Evolutionary conservation across 2,329 filamentous ascomycete species (phyloP), one percentile per base, ranked within the genome.

Genomic region (Colletotrichum costaricense): DNA sequence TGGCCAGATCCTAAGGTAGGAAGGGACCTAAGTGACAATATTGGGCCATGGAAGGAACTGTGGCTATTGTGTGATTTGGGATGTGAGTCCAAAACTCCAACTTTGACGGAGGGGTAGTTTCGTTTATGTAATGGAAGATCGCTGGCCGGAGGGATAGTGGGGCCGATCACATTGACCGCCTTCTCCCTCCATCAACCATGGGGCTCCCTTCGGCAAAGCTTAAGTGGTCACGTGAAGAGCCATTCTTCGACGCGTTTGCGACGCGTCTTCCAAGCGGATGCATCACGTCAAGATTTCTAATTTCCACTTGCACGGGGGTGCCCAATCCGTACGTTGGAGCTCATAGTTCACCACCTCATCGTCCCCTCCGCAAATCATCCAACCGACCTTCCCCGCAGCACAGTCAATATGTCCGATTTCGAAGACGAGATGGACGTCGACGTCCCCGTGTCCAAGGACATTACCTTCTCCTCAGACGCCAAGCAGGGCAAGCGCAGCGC

Each of bases 401-500:
- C 46, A 16, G 2, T 19, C 49, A 24, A 4, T 56, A 91, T 91
- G 89, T 91, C 89, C 0, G 89, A 91, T 77, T 87, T 85, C 72
- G 89, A 88, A 74, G 88, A 91, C 77, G 88, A 89, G 69, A 91
- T 91, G 89, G 89, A 91, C 76, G 83, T 91, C 49, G 89, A 91
- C 77, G 86, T 81, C 75, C 85, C 86, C 28, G 80, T 82, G 49
- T 84, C 84, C 74, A 86, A 85, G 72, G 87, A 88, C 77, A 82
- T 91, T 71, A 83, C 82, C 69, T 98, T 98, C 84, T 93, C 92
- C 69, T 93, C 94, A 30, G 92, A 94, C 75, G 90, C 91, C 77
- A 90, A 88, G 76, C 98, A 98, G 83, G 95, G 96, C 81, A 98
- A 98, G 85, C 91, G 95, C 78, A 96, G 93, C 78, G 94, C 94